A percentile compares a stretch with the other conserved stretches of the same genome.
Conservation (phyloP, 129 eudicot species). For the Centrapalus pauciflorus region DNA sequence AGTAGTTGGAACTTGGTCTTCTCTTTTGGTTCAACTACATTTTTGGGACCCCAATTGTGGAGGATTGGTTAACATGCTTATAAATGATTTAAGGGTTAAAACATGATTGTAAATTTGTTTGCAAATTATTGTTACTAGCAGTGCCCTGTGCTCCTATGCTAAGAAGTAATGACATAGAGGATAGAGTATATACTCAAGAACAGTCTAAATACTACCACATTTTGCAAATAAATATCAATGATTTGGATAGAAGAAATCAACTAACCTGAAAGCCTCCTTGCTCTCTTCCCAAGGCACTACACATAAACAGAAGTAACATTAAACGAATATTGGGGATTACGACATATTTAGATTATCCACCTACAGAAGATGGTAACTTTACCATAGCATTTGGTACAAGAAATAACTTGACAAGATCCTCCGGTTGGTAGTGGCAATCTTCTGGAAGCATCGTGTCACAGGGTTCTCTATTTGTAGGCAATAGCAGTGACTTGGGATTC, state of each 20-base stretch:
- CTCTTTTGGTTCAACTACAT: no score
- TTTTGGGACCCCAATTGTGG: not conserved
- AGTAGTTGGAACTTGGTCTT: no score
- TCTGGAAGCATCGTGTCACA: conserved; percentile 81
- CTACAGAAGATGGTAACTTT: conserved; percentile 5
- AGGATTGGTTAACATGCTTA: not conserved
- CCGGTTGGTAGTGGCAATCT: conserved; percentile 93
- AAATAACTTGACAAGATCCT: conserved; percentile 86
- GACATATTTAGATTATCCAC: not conserved
- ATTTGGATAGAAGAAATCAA: not conserved
- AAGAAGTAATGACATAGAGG: not conserved
- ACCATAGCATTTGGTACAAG: conserved; percentile 74
- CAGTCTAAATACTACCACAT: not conserved
- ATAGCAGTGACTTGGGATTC: conserved; percentile 58
- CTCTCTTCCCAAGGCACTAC: conserved; percentile 82
- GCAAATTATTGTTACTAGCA: not conserved
- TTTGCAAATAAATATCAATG: not conserved
- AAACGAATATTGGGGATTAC: not conserved
- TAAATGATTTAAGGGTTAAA: not conserved
- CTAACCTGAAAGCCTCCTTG: conserved; percentile 54
- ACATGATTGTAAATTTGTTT: not conserved
- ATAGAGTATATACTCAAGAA: not conserved
- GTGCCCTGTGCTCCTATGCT: not conserved
- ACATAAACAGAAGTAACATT: conserved; percentile 18
- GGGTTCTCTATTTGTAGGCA: conserved; percentile 60